Conservation (phyloP, 306 rosid genomes). For the Prunus fruticosa region DNA sequence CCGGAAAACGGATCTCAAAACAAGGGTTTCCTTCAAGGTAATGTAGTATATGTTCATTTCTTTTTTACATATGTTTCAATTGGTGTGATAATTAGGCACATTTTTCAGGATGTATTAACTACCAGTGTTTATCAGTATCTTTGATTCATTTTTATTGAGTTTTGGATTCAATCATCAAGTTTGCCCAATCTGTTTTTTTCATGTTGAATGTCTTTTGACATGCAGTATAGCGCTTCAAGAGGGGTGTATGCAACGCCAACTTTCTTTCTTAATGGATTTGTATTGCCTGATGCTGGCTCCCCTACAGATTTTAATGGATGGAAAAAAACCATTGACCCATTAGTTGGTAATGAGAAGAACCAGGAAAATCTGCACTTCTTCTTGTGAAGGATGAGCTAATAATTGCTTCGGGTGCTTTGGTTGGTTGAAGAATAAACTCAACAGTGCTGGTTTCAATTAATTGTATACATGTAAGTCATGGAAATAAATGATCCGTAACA, state of each 20-base stretch:
- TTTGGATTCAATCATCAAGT: neutral
- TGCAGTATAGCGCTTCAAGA: conserved; percentile 75
- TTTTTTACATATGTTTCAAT: neutral
- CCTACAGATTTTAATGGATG: conserved; percentile 47
- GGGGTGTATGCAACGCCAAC: conserved; percentile 87
- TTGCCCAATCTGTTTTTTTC: neutral
- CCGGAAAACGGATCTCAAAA: conserved; percentile 50
- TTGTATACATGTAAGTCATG: neutral
- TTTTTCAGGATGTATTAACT: too few species aligned
- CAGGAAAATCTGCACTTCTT: conserved; percentile 40
- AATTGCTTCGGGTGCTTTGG: neutral
- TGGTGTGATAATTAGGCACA: neutral
- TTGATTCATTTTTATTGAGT: neutral
- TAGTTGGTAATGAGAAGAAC: conserved; percentile 35
- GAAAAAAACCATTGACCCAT: conserved; percentile 66
- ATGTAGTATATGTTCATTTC: neutral
- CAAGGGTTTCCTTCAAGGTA: conserved; percentile 92
- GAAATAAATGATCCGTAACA: neutral
- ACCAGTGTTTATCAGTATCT: too few species aligned
- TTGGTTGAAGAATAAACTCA: conserved; percentile 8
- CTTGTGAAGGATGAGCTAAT: conserved; percentile 26
- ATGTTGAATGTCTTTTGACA: conserved; percentile 11
- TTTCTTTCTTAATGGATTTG: conserved; percentile 88
- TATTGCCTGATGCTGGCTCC: conserved; percentile 54
- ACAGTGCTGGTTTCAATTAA: neutral